Evolutionary conservation across 208 protist genomes (phyloP).

Genomic region (Balamuthia mandrillaris): DNA sequence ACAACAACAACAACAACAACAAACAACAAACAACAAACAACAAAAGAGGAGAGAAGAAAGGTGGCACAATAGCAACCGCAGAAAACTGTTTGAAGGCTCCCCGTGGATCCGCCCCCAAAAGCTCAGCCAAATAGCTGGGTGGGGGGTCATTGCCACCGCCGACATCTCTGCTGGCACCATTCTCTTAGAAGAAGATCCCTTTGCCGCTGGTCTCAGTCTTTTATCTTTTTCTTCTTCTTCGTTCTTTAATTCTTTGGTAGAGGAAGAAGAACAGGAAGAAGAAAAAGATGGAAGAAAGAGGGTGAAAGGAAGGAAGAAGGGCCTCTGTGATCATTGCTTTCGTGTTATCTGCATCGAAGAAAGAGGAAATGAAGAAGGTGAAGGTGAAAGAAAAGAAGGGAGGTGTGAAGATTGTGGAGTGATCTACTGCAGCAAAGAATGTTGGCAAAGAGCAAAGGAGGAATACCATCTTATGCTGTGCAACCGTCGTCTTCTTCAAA

Average conservation of each 20-base stretch:
- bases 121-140: background rate
- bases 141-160: background rate
- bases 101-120: background rate
- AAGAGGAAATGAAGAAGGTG: background rate
- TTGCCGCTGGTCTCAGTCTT: background rate
- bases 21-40: background rate
- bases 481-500: too few species aligned
- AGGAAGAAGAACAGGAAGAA: background rate
- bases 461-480: too few species aligned
- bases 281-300: background rate
- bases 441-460: background rate
- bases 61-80: too few species aligned
- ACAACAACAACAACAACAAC: too few species aligned
- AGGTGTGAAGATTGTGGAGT: background rate
- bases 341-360: background rate
- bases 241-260: background rate
- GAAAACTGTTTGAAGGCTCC: background rate
- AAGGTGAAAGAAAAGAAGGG: background rate
- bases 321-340: background rate
- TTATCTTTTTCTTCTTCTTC: background rate
- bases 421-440: background rate
- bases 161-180: too few species aligned
- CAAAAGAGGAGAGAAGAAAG: background rate
- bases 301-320: background rate
- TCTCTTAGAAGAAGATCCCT: too few species aligned